Evolutionary conservation across 2,329 filamentous ascomycete genomes (phyloP).

Genomic region (Fusarium begoniae): DNA sequence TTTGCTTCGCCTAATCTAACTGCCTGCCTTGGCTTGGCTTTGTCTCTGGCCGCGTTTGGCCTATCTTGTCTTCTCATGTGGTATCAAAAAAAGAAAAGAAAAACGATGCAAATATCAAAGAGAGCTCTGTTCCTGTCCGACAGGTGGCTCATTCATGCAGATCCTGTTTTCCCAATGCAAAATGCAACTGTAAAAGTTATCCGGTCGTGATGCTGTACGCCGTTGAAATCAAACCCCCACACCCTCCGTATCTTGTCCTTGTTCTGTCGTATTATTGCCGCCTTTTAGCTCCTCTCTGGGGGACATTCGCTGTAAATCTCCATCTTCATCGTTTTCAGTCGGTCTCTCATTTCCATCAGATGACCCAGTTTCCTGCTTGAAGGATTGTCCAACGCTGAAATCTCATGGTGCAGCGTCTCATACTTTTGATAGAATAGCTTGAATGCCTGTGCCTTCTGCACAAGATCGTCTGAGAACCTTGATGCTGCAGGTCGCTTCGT

Average conservation of each 20-base stretch:
- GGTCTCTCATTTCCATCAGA: slow-evolving; percentile 63
- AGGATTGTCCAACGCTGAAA: slow-evolving; percentile 60
- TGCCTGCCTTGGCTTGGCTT: slow-evolving; percentile 2
- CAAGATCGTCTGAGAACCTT: slow-evolving; percentile 52
- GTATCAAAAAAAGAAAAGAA: slow-evolving; percentile 36
- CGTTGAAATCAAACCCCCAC: slow-evolving; percentile 16
- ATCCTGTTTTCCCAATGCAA: slow-evolving; percentile 37
- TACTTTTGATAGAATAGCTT: slow-evolving; percentile 66
- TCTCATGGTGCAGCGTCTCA: slow-evolving; percentile 64
- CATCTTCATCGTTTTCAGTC: slow-evolving; percentile 65
- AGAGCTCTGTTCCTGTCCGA: slow-evolving; percentile 34
- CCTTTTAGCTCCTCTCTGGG: slow-evolving; percentile 40
- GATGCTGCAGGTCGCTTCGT: slow-evolving; percentile 46
- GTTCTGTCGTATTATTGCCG: slow-evolving; percentile 26
- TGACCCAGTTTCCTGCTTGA: slow-evolving; percentile 60
- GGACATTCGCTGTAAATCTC: slow-evolving; percentile 63
- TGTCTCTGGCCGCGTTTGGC: slow-evolving; percentile 19
- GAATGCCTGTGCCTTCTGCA: slow-evolving; percentile 65
- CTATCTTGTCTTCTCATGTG: slow-evolving; percentile 32
- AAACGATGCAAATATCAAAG: slow-evolving; percentile 37
- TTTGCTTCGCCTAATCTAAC: slow-evolving; percentile 35
- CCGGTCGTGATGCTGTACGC: slow-evolving; percentile 41
- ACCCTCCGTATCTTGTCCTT: slow-evolving; percentile 10
- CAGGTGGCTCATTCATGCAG: slow-evolving; percentile 38
- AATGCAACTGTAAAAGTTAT: slow-evolving; percentile 41